Base-by-base conservation (phyloP, 352 stramenopile species). In the Globisporangium ultimum region DNA sequence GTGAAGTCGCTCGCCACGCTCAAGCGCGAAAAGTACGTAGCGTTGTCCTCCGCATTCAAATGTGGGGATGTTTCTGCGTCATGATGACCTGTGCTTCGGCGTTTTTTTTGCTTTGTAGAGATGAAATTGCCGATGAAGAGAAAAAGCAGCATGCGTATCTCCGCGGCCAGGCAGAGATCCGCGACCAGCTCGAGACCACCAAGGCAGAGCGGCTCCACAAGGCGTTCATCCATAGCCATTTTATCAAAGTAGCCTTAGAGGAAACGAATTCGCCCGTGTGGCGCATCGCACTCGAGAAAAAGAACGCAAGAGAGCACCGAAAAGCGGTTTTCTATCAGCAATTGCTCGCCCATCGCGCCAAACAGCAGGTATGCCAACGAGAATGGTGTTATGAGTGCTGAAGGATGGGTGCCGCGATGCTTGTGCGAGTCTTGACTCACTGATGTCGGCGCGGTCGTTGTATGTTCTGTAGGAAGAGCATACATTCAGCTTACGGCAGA, bases 191-290 rank as follows among this genome's bases (percentile, higher is more conserved):
- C 3, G 76, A 87, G 50, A 47, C 58, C 22, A 89, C 76, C 2
- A 89, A 87, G 42, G 80, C 80, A 10, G 81, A 91, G 63, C 76
- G 84, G 51, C 59, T 91, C 13, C 84, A 90, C 64, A 68, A 67
- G 9, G 78, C 78, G 6, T 89, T 84, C 48, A 73, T 90, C 36
- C 76, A 89, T 53, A 88, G 74, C 41, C 70, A 81, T 40, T 91
- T 80, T 40, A 89, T 90, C 60, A 88, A 89, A 51, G 79, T 81
- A 49, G 76, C 75, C 10, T 60, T 91, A 0, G 75, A 90, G 34
- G 81, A 91, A 60, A 87, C 80, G 3, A 74, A 91, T 5, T 89
- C 78, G 15, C 76, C 79, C 0, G 76, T 78, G 24, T 93, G 80
- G 81, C 78, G 74, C 48, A 48, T 74, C 8, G 84, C 80, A 14